A percentile compares a stretch with the other conserved stretches of the same genome.
These are phyloP conservation scores for Melampsora larici-populina DNA, from an alignment of 1,284 basidiomycete genomes.

Conservation along the genomic window DNA sequence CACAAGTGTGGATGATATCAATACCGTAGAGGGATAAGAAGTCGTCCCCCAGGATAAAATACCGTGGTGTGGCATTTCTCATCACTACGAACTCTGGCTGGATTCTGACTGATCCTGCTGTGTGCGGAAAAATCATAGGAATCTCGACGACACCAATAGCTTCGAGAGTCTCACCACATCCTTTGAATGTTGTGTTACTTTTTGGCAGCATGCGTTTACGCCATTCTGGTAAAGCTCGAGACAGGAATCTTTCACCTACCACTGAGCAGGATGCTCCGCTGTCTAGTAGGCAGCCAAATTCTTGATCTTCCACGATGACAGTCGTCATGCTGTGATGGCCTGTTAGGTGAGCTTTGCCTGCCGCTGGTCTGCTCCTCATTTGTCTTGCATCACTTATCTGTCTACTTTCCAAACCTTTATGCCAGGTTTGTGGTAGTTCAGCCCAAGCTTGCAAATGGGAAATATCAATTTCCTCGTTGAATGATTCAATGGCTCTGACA, in stretches of 20 bases:
- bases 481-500: too few species aligned
- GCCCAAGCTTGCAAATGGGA: not conserved
- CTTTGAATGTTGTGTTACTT: not conserved
- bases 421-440: not conserved
- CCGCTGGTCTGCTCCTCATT: not conserved
- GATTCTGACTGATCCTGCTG: not conserved
- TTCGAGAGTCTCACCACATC: not conserved
- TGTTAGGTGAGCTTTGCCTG: not conserved
- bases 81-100: not conserved
- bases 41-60: too few species aligned
- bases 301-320: not conserved
- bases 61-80: not conserved
- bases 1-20: too few species aligned
- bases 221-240: too few species aligned
- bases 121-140: not conserved
- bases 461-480: too few species aligned
- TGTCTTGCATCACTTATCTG: not conserved
- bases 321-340: not conserved
- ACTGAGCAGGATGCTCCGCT: too few species aligned
- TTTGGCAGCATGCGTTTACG: too few species aligned
- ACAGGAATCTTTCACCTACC: too few species aligned
- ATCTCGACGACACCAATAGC: not conserved
- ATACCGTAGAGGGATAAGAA: too few species aligned
- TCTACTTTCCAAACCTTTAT: not conserved
- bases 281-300: too few species aligned